phyloP scores from a whole-genome alignment of 306 rosid genomes.

The Castanea sativa region DNA sequence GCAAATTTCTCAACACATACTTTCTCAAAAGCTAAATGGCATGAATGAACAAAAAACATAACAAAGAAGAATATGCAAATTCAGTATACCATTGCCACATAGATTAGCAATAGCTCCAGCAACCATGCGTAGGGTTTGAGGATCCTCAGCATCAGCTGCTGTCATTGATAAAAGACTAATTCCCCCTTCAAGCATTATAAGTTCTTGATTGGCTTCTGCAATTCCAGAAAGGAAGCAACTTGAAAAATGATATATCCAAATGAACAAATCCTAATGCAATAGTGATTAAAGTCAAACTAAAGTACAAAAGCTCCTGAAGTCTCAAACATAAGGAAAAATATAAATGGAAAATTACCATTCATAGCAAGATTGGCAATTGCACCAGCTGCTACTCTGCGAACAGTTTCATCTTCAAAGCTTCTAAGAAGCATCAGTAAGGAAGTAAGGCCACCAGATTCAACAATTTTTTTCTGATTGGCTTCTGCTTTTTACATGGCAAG shows the following conservation, averaged over 20 bases:
- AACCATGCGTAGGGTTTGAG: slow-evolving; percentile 98
- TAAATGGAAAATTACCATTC: slow-evolving; percentile 64
- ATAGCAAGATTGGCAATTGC: slow-evolving; percentile 98
- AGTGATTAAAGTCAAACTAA: slow-evolving; percentile 12
- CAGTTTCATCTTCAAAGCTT: slow-evolving; percentile 93
- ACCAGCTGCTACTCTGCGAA: slow-evolving; percentile 96
- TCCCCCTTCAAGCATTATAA: slow-evolving; percentile 91
- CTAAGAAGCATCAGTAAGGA: slow-evolving; percentile 96
- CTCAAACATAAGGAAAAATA: slow-evolving; percentile 9
- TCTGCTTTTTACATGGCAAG: slow-evolving; percentile 56
- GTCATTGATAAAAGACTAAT: slow-evolving; percentile 83
- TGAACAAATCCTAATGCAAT: slow-evolving; percentile 6
- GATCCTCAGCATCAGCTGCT: slow-evolving; percentile 96
- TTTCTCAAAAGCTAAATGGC: slow-evolving; percentile 9
- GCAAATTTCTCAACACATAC: slow-evolving; percentile 5
- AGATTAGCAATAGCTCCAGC: slow-evolving; percentile 97
- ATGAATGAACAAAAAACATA: not conserved
- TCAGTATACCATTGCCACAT: slow-evolving; percentile 84
- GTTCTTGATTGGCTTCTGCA: slow-evolving; percentile 95
- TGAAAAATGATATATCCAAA: slow-evolving; percentile 17
- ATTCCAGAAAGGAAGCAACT: slow-evolving; percentile 33
- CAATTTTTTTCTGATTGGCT: slow-evolving; percentile 88
- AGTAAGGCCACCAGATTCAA: slow-evolving; percentile 94
- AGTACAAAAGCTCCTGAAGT: slow-evolving; percentile 16
- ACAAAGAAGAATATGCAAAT: not conserved